Conservation (phyloP, 1,284 basidiomycete species). For the Tilletia setariae region DNA sequence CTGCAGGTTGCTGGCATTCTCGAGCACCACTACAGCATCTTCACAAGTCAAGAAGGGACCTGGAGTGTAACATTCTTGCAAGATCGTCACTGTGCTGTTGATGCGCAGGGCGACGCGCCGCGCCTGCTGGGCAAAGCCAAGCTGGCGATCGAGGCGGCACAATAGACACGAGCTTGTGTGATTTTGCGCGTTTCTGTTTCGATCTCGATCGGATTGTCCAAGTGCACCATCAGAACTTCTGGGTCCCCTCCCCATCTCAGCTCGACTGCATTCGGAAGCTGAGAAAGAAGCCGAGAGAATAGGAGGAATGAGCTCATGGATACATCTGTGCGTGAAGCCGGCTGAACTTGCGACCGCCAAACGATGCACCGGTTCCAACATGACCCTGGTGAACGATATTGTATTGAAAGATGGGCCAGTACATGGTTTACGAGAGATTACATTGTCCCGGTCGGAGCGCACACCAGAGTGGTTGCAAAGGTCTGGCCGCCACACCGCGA, state of each 20-base stretch:
- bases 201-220: too few species aligned
- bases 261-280: background rate
- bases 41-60: conserved; percentile 8
- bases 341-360: too few species aligned
- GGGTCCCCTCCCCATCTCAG: too few species aligned
- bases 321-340: too few species aligned
- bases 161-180: background rate
- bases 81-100: conserved; percentile 13
- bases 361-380: too few species aligned
- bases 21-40: conserved; percentile 11
- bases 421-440: conserved; percentile 25
- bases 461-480: conserved; percentile 78
- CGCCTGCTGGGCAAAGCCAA: conserved; percentile 14
- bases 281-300: background rate
- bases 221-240: too few species aligned
- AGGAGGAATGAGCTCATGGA: too few species aligned
- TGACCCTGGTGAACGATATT: too few species aligned
- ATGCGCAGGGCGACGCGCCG: conserved; percentile 10
- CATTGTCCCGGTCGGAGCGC: conserved; percentile 66
- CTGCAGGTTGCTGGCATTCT: conserved; percentile 10
- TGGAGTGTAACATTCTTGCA: conserved; percentile 13
- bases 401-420: background rate
- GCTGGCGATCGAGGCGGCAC: conserved; percentile 5
- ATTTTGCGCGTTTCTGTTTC: too few species aligned
- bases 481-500: conserved; percentile 66